phyloP scores from a whole-genome alignment of 1,284 basidiomycete species.

The Trametes hirsuta region DNA sequence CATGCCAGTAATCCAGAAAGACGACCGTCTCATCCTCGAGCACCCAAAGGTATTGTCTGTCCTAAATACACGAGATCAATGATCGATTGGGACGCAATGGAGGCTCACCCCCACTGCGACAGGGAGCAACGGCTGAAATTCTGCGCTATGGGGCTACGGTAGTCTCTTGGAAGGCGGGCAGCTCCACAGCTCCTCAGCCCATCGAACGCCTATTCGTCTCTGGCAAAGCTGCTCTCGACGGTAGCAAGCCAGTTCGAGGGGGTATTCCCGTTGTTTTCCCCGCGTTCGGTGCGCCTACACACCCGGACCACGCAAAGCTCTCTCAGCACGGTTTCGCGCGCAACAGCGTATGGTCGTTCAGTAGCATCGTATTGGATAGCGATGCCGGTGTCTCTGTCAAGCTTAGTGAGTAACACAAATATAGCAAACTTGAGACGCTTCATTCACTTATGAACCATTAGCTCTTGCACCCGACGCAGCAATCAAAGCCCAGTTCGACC shows the following conservation, averaged over 20 bases:
- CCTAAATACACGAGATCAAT: not conserved
- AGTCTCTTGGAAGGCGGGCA: slow-evolving; percentile 69
- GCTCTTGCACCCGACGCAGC: slow-evolving; percentile 63
- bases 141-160: slow-evolving; percentile 84
- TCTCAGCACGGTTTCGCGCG: slow-evolving; percentile 87
- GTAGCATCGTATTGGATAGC: slow-evolving; percentile 68
- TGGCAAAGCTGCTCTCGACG: slow-evolving; percentile 74
- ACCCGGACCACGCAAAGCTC: slow-evolving; percentile 73
- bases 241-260: slow-evolving; percentile 76
- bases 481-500: slow-evolving; percentile 61
- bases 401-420: slow-evolving; percentile 55
- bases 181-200: slow-evolving; percentile 40
- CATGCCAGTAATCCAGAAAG: slow-evolving; percentile 55
- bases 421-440: not conserved
- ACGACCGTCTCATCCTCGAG: slow-evolving; percentile 46
- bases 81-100: slow-evolving; percentile 3
- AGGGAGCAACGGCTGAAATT: slow-evolving; percentile 77
- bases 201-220: slow-evolving; percentile 79
- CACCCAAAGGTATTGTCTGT: slow-evolving; percentile 52
- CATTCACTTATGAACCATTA: slow-evolving; percentile 33
- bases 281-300: slow-evolving; percentile 80
- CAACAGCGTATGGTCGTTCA: slow-evolving; percentile 71
- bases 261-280: slow-evolving; percentile 88
- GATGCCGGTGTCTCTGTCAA: slow-evolving; percentile 72
- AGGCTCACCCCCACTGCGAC: not conserved